Evolutionary conservation across 306 rosid species (phyloP), one percentile per base, ranked within the genome.

Genomic region (Alnus glutinosa): DNA sequence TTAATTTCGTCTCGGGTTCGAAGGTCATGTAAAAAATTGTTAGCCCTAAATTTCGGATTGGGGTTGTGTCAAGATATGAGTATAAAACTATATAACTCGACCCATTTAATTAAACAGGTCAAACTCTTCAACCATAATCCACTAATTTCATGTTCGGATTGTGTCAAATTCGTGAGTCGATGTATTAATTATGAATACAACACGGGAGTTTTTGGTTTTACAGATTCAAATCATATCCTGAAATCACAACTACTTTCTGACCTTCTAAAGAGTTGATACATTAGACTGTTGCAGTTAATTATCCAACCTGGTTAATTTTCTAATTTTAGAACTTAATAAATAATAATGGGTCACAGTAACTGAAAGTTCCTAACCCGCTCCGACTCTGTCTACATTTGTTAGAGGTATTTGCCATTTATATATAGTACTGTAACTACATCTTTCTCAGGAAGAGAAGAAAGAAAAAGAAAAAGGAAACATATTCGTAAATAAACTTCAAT

Each of bases 401-500:
- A 16, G 66, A 80, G 46, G 52, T 30, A 55, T 58, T 73, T 73
- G 19, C 54, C 70, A 73, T 42, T 59, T 50, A 18, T 34, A 34
- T 23, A 2, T 18, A 68, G 52, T n/a, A 71, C 30, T 63, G 47
- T 10, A 39, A 67, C 51, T 42, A 23, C 3, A 42, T 23, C 49
- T 8, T 42, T 19, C 70, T n/a, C 30, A 19, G 16, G 50, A 34
- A 68, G 15, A 13, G 18, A 12, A 47, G 2, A 48, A 37, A 15
- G 30, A 32, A 49, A 2, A 37, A 71, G 72, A 34, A 48, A 15
- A 50, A 7, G 34, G 15, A 23, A 46, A 47, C n/a, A 44, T 32
- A 67, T 4, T 39, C 73, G 42, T 36, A 47, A 55, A 80, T 0
- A 66, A 5, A 15, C 51, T 1, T 55, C 34, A 18, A 76, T 23